Evolutionary conservation across 78 protist genomes (phyloP).

Genomic region (Tieghemostelium lacteum): DNA sequence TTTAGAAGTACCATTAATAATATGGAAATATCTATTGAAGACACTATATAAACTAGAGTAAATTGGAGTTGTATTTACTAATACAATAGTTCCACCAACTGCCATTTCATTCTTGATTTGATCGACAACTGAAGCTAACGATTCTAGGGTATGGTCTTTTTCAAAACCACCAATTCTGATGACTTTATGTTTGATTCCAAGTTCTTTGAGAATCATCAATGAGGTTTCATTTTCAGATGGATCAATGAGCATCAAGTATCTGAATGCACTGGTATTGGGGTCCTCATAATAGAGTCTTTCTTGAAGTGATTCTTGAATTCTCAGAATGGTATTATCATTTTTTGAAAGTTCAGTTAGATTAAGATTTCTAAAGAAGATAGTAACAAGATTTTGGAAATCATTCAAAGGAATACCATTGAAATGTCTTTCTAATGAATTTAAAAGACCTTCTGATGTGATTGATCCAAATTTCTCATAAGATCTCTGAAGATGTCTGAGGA

Average conservation of each 20-base stretch:
- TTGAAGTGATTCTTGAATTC: constrained; percentile 4
- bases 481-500: constrained; percentile 21
- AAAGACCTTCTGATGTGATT: background rate
- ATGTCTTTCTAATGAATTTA: constrained; percentile 38
- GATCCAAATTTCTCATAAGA: background rate
- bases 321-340: constrained; percentile 9
- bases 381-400: constrained; percentile 6
- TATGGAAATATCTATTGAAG: constrained; percentile 49
- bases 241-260: constrained; percentile 58
- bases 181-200: constrained; percentile 11
- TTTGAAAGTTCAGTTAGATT: background rate
- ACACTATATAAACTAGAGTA: constrained; percentile 75
- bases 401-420: constrained; percentile 45
- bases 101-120: constrained; percentile 54
- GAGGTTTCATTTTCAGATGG: constrained; percentile 65
- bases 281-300: background rate
- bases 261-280: constrained; percentile 23
- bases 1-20: background rate
- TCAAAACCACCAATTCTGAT: constrained; percentile 78
- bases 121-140: constrained; percentile 13
- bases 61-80: constrained; percentile 54
- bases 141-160: constrained; percentile 11
- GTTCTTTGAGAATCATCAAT: constrained; percentile 34
- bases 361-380: background rate
- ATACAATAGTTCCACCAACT: constrained; percentile 58